Evolutionary conservation across 768 basidiomycete genomes (phyloP).

Genomic region (Tylopilus felleus): DNA sequence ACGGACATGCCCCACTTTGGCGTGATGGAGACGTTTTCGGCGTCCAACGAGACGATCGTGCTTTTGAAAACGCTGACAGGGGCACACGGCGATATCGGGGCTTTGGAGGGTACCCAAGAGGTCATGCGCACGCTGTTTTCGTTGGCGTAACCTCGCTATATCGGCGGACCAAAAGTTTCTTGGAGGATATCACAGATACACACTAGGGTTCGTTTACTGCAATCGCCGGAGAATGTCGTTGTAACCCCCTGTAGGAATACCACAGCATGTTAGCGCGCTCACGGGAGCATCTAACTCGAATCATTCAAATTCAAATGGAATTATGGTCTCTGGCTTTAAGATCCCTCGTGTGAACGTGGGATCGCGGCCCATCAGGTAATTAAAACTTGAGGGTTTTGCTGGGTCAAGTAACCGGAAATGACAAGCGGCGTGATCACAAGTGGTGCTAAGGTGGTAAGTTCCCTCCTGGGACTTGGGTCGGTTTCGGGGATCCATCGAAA

Average conservation of each 20-base stretch:
- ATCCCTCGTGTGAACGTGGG: not conserved
- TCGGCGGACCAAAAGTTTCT: not conserved
- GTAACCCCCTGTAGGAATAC: not conserved
- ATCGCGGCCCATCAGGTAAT: too few species aligned
- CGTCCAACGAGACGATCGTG: conserved; percentile 45
- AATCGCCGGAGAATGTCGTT: not conserved
- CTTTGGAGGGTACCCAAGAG: conserved; percentile 69
- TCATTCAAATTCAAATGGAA: not conserved
- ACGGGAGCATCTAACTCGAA: not conserved
- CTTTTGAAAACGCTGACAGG: conserved; percentile 58
- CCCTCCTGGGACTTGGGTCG: too few species aligned
- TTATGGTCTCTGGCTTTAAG: not conserved
- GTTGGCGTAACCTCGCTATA: conserved; percentile 8
- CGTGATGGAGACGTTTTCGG: conserved; percentile 49
- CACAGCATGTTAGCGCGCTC: not conserved
- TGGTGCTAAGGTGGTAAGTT: too few species aligned
- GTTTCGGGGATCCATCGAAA: too few species aligned
- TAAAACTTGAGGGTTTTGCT: too few species aligned
- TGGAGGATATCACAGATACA: not conserved
- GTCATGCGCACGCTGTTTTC: conserved; percentile 37
- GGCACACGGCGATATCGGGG: conserved; percentile 54
- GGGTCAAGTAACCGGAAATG: too few species aligned
- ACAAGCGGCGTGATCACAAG: too few species aligned
- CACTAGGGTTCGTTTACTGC: not conserved
- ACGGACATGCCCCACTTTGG: conserved; percentile 48